Conservation (phyloP, 306 rosid genomes). For the Dryas drummondii region DNA sequence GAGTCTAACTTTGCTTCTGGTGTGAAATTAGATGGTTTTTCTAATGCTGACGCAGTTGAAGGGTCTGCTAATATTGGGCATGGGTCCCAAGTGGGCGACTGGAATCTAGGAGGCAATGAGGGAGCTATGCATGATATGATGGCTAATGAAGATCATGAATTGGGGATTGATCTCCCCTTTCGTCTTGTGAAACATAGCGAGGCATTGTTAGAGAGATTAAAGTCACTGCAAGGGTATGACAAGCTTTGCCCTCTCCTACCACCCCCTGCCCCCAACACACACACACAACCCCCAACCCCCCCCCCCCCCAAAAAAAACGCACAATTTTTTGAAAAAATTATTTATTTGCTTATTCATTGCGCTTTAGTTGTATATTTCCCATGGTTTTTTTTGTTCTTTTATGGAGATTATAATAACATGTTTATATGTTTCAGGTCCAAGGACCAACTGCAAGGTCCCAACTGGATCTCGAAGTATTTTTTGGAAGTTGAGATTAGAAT, state of each 20-base stretch:
- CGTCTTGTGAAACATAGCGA: constrained; percentile 51
- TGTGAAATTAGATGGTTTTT: constrained; percentile 27
- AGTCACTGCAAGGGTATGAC: constrained; percentile 59
- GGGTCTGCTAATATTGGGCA: constrained; percentile 32
- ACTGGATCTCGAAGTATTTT: constrained; percentile 47
- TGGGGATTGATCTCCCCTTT: constrained; percentile 48
- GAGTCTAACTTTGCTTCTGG: constrained; percentile 33
- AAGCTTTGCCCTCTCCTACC: background rate
- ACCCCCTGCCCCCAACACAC: background rate
- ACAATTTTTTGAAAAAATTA: background rate
- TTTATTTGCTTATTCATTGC: background rate
- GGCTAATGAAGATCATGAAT: constrained; percentile 39
- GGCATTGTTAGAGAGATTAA: constrained; percentile 65
- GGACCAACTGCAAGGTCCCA: constrained; percentile 38
- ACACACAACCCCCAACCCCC: background rate
- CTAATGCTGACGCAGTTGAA: constrained; percentile 37
- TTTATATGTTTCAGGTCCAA: constrained; percentile 53
- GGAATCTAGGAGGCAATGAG: constrained; percentile 36
- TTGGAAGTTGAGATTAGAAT: constrained; percentile 84
- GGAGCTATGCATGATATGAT: constrained; percentile 11
- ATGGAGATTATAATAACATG: background rate
- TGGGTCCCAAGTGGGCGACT: constrained; percentile 43
- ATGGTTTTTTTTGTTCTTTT: background rate
- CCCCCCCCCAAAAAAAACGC: too few species aligned
- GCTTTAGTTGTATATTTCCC: background rate